These are phyloP conservation scores for Skeletonema potamos DNA, from an alignment of 108 stramenopile genomes.

Conservation along the genomic window DNA sequence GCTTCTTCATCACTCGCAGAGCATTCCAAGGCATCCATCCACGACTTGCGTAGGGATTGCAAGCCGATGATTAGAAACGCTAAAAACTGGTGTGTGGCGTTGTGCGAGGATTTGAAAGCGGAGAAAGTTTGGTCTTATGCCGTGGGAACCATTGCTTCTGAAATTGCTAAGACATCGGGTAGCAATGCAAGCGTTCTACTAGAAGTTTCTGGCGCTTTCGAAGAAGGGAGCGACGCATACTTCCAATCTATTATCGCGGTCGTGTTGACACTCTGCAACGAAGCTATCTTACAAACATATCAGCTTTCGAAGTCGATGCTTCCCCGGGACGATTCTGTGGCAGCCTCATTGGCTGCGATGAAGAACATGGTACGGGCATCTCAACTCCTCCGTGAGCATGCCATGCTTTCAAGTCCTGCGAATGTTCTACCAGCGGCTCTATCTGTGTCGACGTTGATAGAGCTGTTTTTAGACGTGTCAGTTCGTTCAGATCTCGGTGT, in stretches of 20 bases:
- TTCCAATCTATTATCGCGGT: slow-evolving; percentile 43
- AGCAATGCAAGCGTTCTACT: slow-evolving; percentile 41
- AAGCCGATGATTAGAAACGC: slow-evolving; percentile 28
- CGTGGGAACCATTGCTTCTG: slow-evolving; percentile 24
- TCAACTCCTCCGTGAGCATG: slow-evolving; percentile 59
- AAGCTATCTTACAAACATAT: slow-evolving; percentile 26
- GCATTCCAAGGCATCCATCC: slow-evolving; percentile 1
- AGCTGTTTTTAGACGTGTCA: slow-evolving; percentile 57
- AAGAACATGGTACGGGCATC: slow-evolving; percentile 49
- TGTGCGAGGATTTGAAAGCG: slow-evolving; percentile 24
- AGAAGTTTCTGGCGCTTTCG: slow-evolving; percentile 41
- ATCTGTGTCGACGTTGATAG: slow-evolving; percentile 49
- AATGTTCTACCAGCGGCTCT: slow-evolving; percentile 35
- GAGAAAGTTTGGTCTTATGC: slow-evolving; percentile 42
- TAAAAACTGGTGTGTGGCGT: slow-evolving; percentile 38
- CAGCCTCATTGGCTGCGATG: slow-evolving; percentile 38
- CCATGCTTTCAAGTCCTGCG: slow-evolving; percentile 41
- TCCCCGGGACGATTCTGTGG: slow-evolving; percentile 4
- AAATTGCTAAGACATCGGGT: slow-evolving; percentile 27
- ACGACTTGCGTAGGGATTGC: slow-evolving; percentile 17
- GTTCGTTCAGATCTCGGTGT: slow-evolving; percentile 67
- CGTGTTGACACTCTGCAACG: slow-evolving; percentile 29
- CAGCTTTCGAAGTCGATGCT: slow-evolving; percentile 24
- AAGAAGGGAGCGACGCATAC: slow-evolving; percentile 32
- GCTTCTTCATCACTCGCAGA: slow-evolving; percentile 6